Base-by-base conservation (phyloP, 129 eudicot genomes). In the Saussurea involucrata region DNA sequence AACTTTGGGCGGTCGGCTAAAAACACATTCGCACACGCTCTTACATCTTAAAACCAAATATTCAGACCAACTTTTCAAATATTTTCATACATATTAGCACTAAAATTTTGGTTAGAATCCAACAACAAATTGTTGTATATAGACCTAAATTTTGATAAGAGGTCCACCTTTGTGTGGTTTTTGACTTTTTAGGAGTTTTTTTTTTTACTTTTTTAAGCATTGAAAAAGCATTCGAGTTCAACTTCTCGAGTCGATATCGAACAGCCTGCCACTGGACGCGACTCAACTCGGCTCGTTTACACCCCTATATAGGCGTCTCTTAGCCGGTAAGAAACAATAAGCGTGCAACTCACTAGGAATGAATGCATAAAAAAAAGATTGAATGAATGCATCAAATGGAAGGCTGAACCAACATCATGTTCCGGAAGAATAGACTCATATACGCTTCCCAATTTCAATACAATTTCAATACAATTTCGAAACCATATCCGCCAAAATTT, bases 401-500 rank as follows among this genome's bases (percentile, higher is more conserved):
- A 49, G 2, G 17, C 8, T 5, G 6, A 53, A 53, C 61, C 22
- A 53, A 53, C 61, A 53, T 53, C 22, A 53, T 53, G 3, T 53
- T 53, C 0, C 22, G 24, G 61, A 53, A 53, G 61, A 53, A 53
- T 53, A 22, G 24, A 53, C 21, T 53, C 61, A 53, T 53, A 53
- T 53, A 53, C 61, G 61, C 61, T 53, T 53, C 61, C 61, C 61
- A n/a, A 53, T 53, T 53, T 53, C 61, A 53, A 53, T 53, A 53
- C 61, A n/a, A 53, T 53, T 53, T 53, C 61, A 53, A 53, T 53
- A 53, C 61, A 53, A 53, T 53, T 44, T 73, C 68, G 34, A 68
- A 55, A 74, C 64, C 75, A 33, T 74, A 33, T 66, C 84, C 71
- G 80, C 80, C 84, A 80, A 80, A 80, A 80, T 80, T 80, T 42